Evolutionary conservation across 139 green algal species (phyloP).

Genomic region (Spirogloea muscicola): DNA sequence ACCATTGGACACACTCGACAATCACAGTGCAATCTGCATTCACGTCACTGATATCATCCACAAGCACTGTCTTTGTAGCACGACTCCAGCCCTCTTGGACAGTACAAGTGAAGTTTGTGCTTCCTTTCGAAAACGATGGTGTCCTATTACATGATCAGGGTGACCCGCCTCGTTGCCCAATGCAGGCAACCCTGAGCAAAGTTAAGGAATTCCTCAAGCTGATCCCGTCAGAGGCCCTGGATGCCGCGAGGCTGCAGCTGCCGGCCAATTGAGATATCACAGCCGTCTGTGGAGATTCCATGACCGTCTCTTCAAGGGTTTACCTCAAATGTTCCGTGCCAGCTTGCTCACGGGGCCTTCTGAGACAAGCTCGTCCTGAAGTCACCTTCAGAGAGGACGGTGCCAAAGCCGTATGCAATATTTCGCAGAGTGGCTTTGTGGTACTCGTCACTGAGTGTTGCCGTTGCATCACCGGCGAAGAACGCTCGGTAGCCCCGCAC

Average conservation of each 20-base stretch:
- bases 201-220: not conserved
- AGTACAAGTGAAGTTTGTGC: not conserved
- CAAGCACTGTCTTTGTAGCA: not conserved
- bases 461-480: conserved; percentile 10
- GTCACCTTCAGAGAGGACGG: too few relatives aligned
- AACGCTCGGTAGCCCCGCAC: conserved; percentile 12
- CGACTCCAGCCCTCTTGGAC: not conserved
- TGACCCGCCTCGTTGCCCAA: too few relatives aligned
- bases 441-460: conserved; percentile 4
- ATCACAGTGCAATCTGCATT: not conserved
- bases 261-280: not conserved
- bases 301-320: too few relatives aligned
- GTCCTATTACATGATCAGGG: too few relatives aligned
- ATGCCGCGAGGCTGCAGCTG: not conserved
- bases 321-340: too few relatives aligned
- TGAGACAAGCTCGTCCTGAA: too few relatives aligned
- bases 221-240: not conserved
- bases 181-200: not conserved
- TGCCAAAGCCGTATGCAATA: conserved; percentile 19
- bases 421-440: conserved; percentile 10
- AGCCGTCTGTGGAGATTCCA: too few relatives aligned
- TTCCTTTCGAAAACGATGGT: not conserved
- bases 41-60: not conserved
- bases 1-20: not conserved
- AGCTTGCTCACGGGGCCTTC: too few relatives aligned